Evolutionary conservation across 345 rosid genomes (phyloP), one percentile per base, ranked within the genome.

Genomic region (Kernera saxatilis): DNA sequence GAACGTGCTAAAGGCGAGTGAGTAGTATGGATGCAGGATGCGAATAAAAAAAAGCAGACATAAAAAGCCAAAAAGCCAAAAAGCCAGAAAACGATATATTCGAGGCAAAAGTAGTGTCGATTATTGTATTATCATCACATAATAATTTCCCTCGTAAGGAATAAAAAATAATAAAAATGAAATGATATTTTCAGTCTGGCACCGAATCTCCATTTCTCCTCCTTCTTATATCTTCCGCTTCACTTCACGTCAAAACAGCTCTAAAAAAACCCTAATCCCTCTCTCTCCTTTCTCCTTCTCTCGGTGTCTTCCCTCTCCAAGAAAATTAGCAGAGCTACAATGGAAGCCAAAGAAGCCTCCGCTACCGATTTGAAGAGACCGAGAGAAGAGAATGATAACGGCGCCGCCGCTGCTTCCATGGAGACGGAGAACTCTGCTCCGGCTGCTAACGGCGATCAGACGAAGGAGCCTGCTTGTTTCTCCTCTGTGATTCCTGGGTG

Each of bases 401-500:
- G 81, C n/a, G 81, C 62, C 41, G 45, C 82, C 40, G 70, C 77
- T 12, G 72, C 56, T 59, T 74, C 71, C 15, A 81, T 83, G 88
- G 79, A 76, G n/a, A 76, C 71, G 2, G 79, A 62, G 26, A 64
- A 36, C 40, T 40, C 72, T n/a, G 49, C 33, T 59, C 49, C 49
- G n/a, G 14, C 64, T 1, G 15, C 15, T 50, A 72, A 66, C 43
- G 80, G 73, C 15, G 76, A 51, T 43, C 46, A 56, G 61, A 48
- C 6, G 0, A 80, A 74, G 73, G 72, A 69, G 64, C 75, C 76
- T 39, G 75, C 77, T 39, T 73, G 71, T 63, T 75, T 88, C 29
- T 90, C 96, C 60, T 65, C 91, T 30, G 88, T 90, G 73, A 90
- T 90, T 43, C 86, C 93, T 60, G 96, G 96, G 13, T 90, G 96